Base-by-base conservation (phyloP, 148 eudicot species). In the Fallopia convolvulus region DNA sequence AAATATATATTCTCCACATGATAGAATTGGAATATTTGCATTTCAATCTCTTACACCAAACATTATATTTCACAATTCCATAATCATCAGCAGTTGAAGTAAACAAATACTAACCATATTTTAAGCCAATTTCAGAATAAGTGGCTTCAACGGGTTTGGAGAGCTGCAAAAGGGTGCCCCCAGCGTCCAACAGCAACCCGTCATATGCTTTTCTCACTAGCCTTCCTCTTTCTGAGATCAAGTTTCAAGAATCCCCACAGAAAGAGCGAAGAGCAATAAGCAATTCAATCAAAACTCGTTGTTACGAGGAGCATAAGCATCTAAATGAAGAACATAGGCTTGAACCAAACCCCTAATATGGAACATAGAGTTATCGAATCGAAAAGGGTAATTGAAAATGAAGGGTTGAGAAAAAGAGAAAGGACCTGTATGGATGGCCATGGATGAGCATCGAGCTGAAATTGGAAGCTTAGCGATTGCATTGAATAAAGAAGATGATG, bases 151-250 rank as follows among this genome's bases (percentile, higher is more conserved):
- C 99, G n/a, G 99, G 99, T 18, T 86, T 86, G 0, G 87, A 82
- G 36, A 95, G 83, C 80, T 95, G 99, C 89, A 95, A 83, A 72
- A 95, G 97, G 18, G 99, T 95, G 53, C 97, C 97, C 6, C 97
- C 99, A 74, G 99, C 99, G 84, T 95, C 99, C 82, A 95, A 84
- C 83, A 95, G 74, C 89, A 95, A 81, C 50, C 90, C 99, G 81
- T 95, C 97, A 82, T 85, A 92, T 12, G 89, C 89, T 81, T 84
- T 90, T 79, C 80, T 88, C 47, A 71, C 44, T 32, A 81, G 21
- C 6, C 72, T 68, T 68, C 46, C 72, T 68, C 72, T 39, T 68
- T 39, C 72, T 68, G 72, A 30, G 8, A 65, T 65, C 40, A 65
- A 63, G 3, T 58, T 9, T 20, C 26, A 58, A 68, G 39, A 68